phyloP scores from a whole-genome alignment of 768 basidiomycete genomes.

The Glaciozyma martinii region DNA sequence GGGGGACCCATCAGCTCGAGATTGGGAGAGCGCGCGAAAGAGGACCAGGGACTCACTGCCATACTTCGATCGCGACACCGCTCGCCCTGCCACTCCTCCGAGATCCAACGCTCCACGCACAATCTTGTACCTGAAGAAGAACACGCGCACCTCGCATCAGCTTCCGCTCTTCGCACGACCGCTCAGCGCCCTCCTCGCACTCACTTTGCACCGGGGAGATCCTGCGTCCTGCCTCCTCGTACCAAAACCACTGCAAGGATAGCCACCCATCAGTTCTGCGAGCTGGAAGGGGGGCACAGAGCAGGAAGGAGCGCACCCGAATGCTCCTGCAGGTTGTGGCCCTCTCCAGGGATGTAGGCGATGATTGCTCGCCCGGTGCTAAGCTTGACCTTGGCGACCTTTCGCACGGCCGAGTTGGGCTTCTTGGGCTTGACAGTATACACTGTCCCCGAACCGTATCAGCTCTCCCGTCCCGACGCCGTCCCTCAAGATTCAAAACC shows the following conservation, averaged over 20 bases:
- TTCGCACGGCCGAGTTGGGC: conserved; percentile 96
- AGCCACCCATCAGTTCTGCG: no score
- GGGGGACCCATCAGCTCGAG: neutral
- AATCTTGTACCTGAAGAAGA: conserved; percentile 67
- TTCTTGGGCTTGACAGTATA: conserved; percentile 82
- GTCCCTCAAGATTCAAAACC: no score
- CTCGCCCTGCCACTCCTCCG: conserved; percentile 75
- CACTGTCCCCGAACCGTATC: conserved; percentile 24
- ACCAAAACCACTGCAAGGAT: conserved; percentile 61
- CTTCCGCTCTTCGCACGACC: fast-evolving
- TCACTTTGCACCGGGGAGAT: conserved; percentile 93
- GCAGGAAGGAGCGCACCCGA: conserved; percentile 39
- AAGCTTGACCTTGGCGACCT: conserved; percentile 88
- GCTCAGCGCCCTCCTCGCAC: conserved; percentile 26
- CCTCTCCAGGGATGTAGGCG: conserved; percentile 94
- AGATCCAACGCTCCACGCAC: conserved; percentile 89
- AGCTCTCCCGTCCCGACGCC: conserved; percentile 42
- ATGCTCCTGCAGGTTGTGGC: conserved; percentile 96
- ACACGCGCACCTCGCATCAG: neutral
- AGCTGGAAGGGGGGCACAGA: no score
- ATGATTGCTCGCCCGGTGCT: conserved; percentile 77
- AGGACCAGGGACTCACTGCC: conserved; percentile 45
- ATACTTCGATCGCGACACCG: conserved; percentile 77
- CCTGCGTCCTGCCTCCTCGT: conserved; percentile 91
- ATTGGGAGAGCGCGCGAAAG: neutral